A percentile compares a stretch with the other conserved stretches of the same genome.
These are phyloP conservation scores for Arctium lappa DNA, from an alignment of 129 eudicot genomes.

Conservation along the genomic window DNA sequence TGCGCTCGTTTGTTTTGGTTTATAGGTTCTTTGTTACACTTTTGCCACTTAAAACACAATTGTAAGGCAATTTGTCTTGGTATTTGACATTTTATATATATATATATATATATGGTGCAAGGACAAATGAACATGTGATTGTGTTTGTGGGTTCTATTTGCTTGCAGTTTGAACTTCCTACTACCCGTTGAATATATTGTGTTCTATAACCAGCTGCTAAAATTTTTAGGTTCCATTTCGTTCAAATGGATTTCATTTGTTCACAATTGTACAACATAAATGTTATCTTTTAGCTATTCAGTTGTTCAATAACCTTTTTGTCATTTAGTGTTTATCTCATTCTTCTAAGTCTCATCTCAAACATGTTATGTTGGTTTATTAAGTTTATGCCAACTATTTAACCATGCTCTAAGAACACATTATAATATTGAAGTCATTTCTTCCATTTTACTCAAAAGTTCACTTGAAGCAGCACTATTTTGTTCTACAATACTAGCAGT, in stretches of 20 bases:
- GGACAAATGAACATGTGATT: not conserved
- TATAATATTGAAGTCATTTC: not conserved
- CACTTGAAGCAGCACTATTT: not conserved
- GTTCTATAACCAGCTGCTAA: no score
- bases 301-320: not conserved
- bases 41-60: no score
- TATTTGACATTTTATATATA: no score
- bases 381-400: not conserved
- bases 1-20: no score
- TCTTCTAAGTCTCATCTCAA: no score
- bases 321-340: no score
- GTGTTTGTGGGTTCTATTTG: not conserved
- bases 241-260: not conserved
- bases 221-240: no score
- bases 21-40: no score
- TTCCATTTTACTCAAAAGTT: not conserved
- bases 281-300: not conserved
- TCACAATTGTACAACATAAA: not conserved
- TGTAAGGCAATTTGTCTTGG: no score
- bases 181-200: no score
- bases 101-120: no score
- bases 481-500: not conserved
- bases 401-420: not conserved
- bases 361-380: not conserved
- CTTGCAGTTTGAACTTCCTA: no score